Evolutionary conservation across 306 rosid genomes (phyloP), one percentile per base, ranked within the genome.

Genomic region (Prunus dulcis): DNA sequence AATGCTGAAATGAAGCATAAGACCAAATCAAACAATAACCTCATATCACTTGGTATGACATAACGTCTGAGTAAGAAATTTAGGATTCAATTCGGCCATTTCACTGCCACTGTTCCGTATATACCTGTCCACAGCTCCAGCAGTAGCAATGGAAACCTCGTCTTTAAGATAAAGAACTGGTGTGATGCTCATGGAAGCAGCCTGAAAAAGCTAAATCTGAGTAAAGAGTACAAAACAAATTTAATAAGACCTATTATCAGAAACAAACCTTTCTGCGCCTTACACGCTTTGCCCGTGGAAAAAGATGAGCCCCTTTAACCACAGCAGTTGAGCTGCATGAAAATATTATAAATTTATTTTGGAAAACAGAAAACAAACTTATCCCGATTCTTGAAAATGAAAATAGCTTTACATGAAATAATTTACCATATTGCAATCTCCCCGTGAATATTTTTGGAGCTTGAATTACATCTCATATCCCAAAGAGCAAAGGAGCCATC

Each of bases 61-160:
- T n/a, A n/a, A n/a, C n/a, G n/a, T n/a, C n/a, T n/a, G n/a, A n/a
- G n/a, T n/a, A n/a, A n/a, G n/a, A n/a, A n/a, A n/a, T n/a, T n/a
- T n/a, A n/a, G n/a, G n/a, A n/a, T n/a, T n/a, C n/a, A n/a, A n/a
- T n/a, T n/a, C n/a, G n/a, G n/a, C n/a, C n/a, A n/a, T n/a, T n/a
- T 66, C 18, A 9, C 57, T 30, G 51, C 58, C 47, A 77, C 45
- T 62, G 53, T 43, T 68, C 64, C 46, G 55, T 47, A 77, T 73
- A 56, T 78, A 96, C 99, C 99, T 91, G 84, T 92, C 96, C 62
- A 76, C 97, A 1, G 98, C 98, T 61, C 97, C 98, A 2, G 97
- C 97, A 14, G 97, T 89, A 63, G 97, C 98, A 73, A 95, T 58
- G 64, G 97, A 89, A 80, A 92, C 78, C 78, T 88, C 92, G 46